Evolutionary conservation across 257 asterid species (phyloP).

Genomic region (Plantago ovata): DNA sequence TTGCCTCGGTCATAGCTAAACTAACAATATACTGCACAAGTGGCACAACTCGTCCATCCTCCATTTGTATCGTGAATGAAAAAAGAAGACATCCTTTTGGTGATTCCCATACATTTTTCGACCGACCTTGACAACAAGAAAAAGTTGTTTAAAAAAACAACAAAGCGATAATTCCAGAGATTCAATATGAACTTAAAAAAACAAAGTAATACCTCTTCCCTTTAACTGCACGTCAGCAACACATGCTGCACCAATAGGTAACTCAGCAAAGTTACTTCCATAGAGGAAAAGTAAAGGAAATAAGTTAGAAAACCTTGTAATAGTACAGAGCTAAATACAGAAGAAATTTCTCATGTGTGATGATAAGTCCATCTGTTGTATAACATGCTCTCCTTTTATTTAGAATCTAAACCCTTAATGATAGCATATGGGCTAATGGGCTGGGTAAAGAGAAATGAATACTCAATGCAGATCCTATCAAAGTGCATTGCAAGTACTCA

Average conservation of each 20-base stretch:
- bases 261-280: constrained; percentile 67
- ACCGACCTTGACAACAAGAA: constrained; percentile 55
- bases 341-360: too few relatives aligned
- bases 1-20: constrained; percentile 86
- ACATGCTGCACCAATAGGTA: constrained; percentile 84
- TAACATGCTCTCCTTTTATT: too few relatives aligned
- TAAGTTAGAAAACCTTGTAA: too few relatives aligned
- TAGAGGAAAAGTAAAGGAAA: neutral
- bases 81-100: constrained; percentile 94
- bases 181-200: constrained; percentile 5
- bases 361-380: too few relatives aligned
- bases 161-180: neutral
- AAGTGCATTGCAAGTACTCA: too few relatives aligned
- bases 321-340: too few relatives aligned
- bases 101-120: constrained; percentile 87
- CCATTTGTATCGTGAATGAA: constrained; percentile 89
- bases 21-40: constrained; percentile 82
- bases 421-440: too few relatives aligned
- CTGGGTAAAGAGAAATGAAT: too few relatives aligned
- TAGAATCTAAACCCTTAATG: too few relatives aligned
- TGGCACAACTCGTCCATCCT: constrained; percentile 87
- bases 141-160: neutral
- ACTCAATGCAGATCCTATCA: too few relatives aligned
- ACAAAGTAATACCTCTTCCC: constrained; percentile 72
- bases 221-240: constrained; percentile 82